Base-by-base conservation (phyloP, 108 stramenopile genomes). In the Pseudonitzschia multiseries region DNA sequence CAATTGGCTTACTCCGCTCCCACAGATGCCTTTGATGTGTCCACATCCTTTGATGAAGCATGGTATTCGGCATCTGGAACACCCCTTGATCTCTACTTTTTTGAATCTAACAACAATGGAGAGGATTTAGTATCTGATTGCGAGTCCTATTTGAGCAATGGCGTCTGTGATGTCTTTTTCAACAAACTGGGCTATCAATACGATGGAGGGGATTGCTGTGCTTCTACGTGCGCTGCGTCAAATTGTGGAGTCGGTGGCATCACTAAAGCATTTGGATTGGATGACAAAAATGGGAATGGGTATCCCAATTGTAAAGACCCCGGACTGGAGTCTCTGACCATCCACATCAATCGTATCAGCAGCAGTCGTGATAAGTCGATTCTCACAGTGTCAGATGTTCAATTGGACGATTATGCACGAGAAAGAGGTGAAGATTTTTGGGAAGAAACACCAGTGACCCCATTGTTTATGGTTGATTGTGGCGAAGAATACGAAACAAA, bases 171-270 rank as follows among this genome's bases (percentile, higher is more conserved):
- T 14, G 0, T 51, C 12, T 67, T 29, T 21, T 67, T 67, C 66
- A 67, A 67, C 46, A 67, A 40, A 0, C 17, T 29, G 4, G 66
- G 21, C 9, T 67, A 18, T 67, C 48, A 4, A 26, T 67, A 67
- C 17, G 66, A 67, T 21, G 66, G 66, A 8, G 66, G 66, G 29
- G 66, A 67, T 26, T 67, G 66, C 18, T 67, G 66, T 24, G 44
- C 48, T 29, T 8, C 48, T 6, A 67, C 66, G 8, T 67, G 66
- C 3, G 5, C 15, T 8, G 0, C 18, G 18, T 13, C 66, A 4
- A 29, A 51, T 17, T 67, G 66, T 67, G 66, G 66, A 28, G 8
- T 13, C 15, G 66, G 44, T 26, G 42, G 22, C 31, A 8, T 48
- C 20, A 67, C 0, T 0, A 22, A 28, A 1, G 66, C 66, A n/a